Conservation (phyloP, 441 rosid genomes). For the Euphorbia neoarborescens region DNA sequence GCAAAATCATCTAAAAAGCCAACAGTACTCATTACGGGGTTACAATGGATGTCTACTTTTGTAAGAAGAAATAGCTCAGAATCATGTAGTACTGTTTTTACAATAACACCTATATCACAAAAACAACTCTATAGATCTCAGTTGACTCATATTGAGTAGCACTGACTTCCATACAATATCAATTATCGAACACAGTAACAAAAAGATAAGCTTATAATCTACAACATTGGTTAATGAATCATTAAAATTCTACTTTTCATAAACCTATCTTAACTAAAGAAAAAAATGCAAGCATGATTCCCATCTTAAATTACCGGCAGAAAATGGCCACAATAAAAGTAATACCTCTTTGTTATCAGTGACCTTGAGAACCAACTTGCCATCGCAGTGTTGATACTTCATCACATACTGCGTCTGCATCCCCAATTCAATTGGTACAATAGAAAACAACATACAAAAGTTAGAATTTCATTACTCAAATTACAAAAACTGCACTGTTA, state of each 20-base stretch:
- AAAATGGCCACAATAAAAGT: neutral
- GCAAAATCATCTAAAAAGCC: no score
- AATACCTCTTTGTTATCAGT: constrained; percentile 88
- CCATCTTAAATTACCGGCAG: neutral
- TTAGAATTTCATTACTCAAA: neutral
- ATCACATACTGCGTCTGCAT: constrained; percentile 70
- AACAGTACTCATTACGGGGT: no score
- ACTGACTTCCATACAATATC: neutral
- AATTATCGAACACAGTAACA: neutral
- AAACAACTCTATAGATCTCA: neutral
- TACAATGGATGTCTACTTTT: no score
- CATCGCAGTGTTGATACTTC: constrained; percentile 87
- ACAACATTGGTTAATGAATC: neutral
- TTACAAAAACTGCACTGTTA: neutral
- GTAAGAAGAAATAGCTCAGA: no score
- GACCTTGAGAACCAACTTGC: constrained; percentile 92
- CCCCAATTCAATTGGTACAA: constrained; percentile 18
- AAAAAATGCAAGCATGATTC: neutral
- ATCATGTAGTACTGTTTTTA: no score
- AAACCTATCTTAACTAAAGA: neutral
- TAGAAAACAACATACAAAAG: constrained; percentile 3
- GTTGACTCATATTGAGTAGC: neutral
- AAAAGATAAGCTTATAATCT: neutral
- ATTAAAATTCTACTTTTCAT: neutral
- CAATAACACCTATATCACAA: neutral